These are phyloP conservation scores for Artomyces pyxidatus DNA, from an alignment of 768 basidiomycete genomes.

Conservation along the genomic window DNA sequence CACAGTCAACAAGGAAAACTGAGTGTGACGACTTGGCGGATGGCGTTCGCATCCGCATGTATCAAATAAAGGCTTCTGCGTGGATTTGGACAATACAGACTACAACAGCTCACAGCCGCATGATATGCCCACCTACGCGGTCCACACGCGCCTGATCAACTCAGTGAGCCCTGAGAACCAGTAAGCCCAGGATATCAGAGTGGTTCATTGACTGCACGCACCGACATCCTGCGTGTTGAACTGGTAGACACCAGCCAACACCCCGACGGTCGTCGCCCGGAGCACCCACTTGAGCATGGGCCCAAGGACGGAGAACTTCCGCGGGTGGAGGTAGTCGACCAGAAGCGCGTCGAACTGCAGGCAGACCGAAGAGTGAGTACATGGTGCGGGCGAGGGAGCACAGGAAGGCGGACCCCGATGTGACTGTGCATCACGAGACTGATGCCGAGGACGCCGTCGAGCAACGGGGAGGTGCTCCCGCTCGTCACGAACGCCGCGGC, in stretches of 20 bases:
- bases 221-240: conserved; percentile 99
- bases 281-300: conserved; percentile 66
- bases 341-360: conserved; percentile 65
- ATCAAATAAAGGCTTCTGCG: too few species aligned
- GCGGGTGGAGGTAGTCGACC: conserved; percentile 86
- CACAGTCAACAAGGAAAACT: too few species aligned
- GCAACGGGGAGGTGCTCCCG: conserved; percentile 66
- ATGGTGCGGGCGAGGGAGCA: neutral
- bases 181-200: too few species aligned
- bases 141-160: too few species aligned
- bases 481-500: conserved; percentile 79
- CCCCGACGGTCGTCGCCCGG: conserved; percentile 67
- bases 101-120: too few species aligned
- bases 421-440: conserved; percentile 92
- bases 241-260: conserved; percentile 87
- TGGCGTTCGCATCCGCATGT: too few species aligned
- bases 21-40: too few species aligned
- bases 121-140: too few species aligned
- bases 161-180: too few species aligned
- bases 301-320: conserved; percentile 88
- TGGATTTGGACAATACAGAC: too few species aligned
- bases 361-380: neutral
- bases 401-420: conserved; percentile 71
- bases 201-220: conserved; percentile 43
- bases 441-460: conserved; percentile 85